Evolutionary conservation across 257 asterid genomes (phyloP), one percentile per base, ranked within the genome.

Genomic region (Solanum chilense): DNA sequence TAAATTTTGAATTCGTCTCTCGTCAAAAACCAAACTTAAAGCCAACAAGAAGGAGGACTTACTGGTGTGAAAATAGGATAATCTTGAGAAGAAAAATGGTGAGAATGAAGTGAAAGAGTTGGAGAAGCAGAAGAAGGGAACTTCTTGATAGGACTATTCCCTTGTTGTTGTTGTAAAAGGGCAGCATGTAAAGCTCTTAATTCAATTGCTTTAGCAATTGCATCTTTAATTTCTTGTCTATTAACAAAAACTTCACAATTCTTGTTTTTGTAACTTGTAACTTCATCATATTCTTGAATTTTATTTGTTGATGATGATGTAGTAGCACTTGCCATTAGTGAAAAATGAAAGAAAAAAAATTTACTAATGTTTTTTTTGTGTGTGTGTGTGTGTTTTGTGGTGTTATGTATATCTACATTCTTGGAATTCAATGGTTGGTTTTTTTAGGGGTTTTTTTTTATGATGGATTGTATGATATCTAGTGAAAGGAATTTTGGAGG

Each of bases 31-130:
- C 23, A 52, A 16, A 52, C 45, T 7, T 90, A 25, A 70, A 35
- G 75, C 93, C 94, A 47, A 62, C 12, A 5, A 76, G 70, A 3
- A 5, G 14, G 13, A 31, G 12, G 27, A 91, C 94, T 94, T 87
- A 97, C 99, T 9, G 98, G 98, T 76, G 98, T 95, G 33, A 97
- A 97, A 92, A 95, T 96, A 23, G 98, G 98, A 89, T 95, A 97
- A 87, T 97, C 99, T 56, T 94, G 98, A 0, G 99, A 94, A 21
- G 98, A 94, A 12, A 97, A 89, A 81, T 93, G 91, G 12, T 93
- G 91, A 49, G 88, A 86, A 88, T 90, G 94, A 86, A 90, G 94
- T 27, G 96, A 92, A 87, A 89, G 92, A 73, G 81, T 37, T 4
- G 99, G 98, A 75, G 98, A 96, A 74, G 93, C 89, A 75, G 95